Base-by-base conservation (phyloP, 495 filamentous ascomycete species). In the Daldinia loculata region DNA sequence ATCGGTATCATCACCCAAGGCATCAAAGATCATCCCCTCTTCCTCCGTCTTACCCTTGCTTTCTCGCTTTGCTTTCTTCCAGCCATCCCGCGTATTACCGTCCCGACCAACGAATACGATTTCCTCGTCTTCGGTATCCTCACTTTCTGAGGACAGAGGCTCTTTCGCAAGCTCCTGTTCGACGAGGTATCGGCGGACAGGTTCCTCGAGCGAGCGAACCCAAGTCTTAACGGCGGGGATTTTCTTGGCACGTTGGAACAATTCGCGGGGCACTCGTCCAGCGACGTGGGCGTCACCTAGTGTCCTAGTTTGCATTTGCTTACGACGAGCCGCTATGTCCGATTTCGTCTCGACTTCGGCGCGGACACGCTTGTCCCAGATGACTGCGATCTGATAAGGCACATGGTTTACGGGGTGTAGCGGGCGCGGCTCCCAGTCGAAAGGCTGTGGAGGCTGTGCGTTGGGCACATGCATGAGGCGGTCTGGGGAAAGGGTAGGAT, bases 71-170 rank as follows among this genome's bases (percentile, higher is more conserved):
- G 79, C 77, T 68, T 63, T 76, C 72, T 79, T 81, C 78, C 75
- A 78, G 36, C 87, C 83, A 67, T 93, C 91, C 73, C 88, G 88
- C 89, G 89, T 92, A 61, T 82, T 84, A 6, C 91, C 90, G 72
- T 92, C 90, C 4, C 91, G 84, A 1, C 93, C 94, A 9, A 97
- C 89, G 77, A 97, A 98, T 3, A 98, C 93, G 70, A 98, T 93
- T 80, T 98, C 95, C 63, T 97, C 94, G 72, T 96, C 93, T 39
- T 91, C 89, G 22, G 85, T 83, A 60, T 87, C 79, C 19, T 87
- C 84, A 19, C 29, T 43, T 9, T 83, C 80, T 17, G 66, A 48
- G 19, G 84, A 76, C 1, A 77, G 82, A 61, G 86, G 83, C 6
- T 84, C 83, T 38, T 81, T 79, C 0, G 83, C 84, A 32, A 88